Base-by-base conservation (phyloP, 371 early-diverging fungal species). In the Lichtheimia ramosa region DNA sequence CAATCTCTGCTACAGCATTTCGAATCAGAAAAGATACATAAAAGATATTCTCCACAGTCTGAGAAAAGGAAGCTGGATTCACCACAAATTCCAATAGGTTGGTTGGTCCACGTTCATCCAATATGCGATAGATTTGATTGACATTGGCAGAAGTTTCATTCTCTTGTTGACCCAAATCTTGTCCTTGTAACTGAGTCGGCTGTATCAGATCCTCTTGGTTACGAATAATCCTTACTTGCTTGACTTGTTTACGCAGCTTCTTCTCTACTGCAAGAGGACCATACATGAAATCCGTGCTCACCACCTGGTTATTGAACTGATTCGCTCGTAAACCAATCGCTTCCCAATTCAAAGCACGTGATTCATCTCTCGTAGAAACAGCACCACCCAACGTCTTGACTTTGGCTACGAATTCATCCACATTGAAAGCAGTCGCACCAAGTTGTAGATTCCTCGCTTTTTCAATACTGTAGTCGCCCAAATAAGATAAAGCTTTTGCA, bases 41-140 rank as follows among this genome's bases (percentile, higher is more conserved):
- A 64, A 97, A 97, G 53, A 96, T 79, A 65, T 97, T 97, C 68
- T 97, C 97, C 1, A 96, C 92, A 0, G 95, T 90, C 73, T 96
- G 96, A 3, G 90, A 82, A 67, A 96, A 97, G 8, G 95, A 93
- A 1, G 82, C 74, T 3, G 97, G 98, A 71, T 97, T 96, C 55
- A 93, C 75, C 39, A 96, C 83, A 68, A 97, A 91, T 61, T 89
- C 78, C 62, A 95, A 94, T 53, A 94, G 75, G 60, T 88, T 89
- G 54, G 91, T 81, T 5, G 86, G 85, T 0, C 85, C 87, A 3
- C 67, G 65, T 51, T 83, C 59, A n/a, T 81, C 71, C 53, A 95
- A 57, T 20, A 87, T 71, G 3, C 69, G 69, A 56, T 81, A 81
- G 20, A 97, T 86, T 52, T 68, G 69, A 46, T 81, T 76, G 43